Percentiles rank a stretch among this genome's conserved stretches.
Evolutionary conservation across 116 monocot genomes (phyloP).

Genomic region (Phalaenopsis hybrid): DNA sequence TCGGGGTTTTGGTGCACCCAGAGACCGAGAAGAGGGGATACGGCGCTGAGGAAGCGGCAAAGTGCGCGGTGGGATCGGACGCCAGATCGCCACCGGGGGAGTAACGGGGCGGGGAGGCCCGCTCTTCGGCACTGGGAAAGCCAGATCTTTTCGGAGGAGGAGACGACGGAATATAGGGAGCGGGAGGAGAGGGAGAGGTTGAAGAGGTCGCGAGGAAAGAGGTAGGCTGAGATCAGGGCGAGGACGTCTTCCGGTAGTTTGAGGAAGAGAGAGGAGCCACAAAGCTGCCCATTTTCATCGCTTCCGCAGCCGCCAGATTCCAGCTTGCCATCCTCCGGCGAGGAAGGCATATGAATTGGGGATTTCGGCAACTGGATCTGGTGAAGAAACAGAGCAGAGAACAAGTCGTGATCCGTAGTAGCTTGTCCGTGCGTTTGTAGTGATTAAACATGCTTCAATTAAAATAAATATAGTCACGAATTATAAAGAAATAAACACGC

Average conservation of each 20-base stretch:
- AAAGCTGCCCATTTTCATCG: background rate
- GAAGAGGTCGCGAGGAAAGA: slow-evolving; percentile 50
- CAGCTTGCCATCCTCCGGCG: background rate
- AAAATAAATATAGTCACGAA: too few species aligned
- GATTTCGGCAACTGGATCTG: background rate
- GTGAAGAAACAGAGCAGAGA: background rate
- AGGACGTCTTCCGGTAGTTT: slow-evolving; percentile 64
- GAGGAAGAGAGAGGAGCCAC: slow-evolving; percentile 37
- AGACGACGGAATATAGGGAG: slow-evolving; percentile 30
- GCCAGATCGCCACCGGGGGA: slow-evolving; percentile 31
- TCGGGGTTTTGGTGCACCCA: slow-evolving; percentile 97
- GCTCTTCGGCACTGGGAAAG: slow-evolving; percentile 42
- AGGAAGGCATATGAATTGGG: background rate
- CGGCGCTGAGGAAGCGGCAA: slow-evolving; percentile 60
- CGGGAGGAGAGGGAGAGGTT: slow-evolving; percentile 45
- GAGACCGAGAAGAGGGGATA: slow-evolving; percentile 45
- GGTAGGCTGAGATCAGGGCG: slow-evolving; percentile 36
- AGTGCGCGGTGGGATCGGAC: slow-evolving; percentile 41
- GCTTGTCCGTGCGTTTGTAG: too few species aligned
- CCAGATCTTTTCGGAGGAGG: slow-evolving; percentile 49
- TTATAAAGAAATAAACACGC: too few species aligned
- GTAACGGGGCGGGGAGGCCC: slow-evolving; percentile 21
- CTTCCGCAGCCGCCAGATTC: background rate
- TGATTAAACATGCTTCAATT: too few species aligned
- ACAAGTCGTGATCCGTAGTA: background rate